A percentile compares a stretch with the other conserved stretches of the same genome.
These are phyloP conservation scores for Coemansia sp. DNA, from an alignment of 192 early-diverging fungal genomes.

Conservation along the genomic window DNA sequence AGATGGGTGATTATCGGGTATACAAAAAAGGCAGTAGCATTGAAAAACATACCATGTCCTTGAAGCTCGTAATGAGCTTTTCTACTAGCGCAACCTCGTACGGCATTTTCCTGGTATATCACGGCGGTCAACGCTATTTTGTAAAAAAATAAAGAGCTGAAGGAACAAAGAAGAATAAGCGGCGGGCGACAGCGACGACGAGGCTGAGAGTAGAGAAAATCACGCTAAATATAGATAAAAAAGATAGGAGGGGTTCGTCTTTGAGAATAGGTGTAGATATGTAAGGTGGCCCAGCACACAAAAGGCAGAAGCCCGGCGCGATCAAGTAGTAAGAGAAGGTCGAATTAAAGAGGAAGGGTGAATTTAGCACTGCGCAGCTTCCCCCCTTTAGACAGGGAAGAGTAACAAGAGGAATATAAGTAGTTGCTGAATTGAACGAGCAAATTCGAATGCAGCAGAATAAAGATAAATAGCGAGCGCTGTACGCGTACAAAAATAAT, in stretches of 20 bases:
- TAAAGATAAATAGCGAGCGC: background rate
- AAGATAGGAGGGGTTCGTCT: background rate
- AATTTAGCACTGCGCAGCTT: slow-evolving; percentile 10
- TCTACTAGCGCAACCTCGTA: slow-evolving; percentile 56
- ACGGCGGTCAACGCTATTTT: slow-evolving; percentile 12
- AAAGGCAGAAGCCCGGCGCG: background rate
- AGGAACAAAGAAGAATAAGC: background rate
- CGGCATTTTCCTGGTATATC: slow-evolving; percentile 32
- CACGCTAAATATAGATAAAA: slow-evolving; percentile 15
- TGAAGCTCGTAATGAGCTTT: slow-evolving; percentile 51
- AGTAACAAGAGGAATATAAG: background rate
- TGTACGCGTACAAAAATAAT: slow-evolving; percentile 8
- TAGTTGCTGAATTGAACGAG: slow-evolving; percentile 4
- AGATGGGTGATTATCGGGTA: background rate
- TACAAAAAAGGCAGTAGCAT: slow-evolving; percentile 4
- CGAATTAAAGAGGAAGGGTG: slow-evolving; percentile 1
- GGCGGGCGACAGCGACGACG: background rate
- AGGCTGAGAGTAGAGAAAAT: slow-evolving; percentile 2
- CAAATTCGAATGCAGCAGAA: background rate
- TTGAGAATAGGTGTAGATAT: slow-evolving; percentile 3
- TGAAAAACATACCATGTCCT: slow-evolving; percentile 48
- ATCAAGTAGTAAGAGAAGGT: background rate
- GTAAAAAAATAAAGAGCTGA: slow-evolving; percentile 3
- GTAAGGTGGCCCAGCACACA: slow-evolving; percentile 11
- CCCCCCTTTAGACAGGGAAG: background rate